A percentile compares a stretch with the other conserved stretches of the same genome.
These are phyloP conservation scores for Pythium brachiatum DNA, from an alignment of 352 stramenopile genomes.

Conservation along the genomic window DNA sequence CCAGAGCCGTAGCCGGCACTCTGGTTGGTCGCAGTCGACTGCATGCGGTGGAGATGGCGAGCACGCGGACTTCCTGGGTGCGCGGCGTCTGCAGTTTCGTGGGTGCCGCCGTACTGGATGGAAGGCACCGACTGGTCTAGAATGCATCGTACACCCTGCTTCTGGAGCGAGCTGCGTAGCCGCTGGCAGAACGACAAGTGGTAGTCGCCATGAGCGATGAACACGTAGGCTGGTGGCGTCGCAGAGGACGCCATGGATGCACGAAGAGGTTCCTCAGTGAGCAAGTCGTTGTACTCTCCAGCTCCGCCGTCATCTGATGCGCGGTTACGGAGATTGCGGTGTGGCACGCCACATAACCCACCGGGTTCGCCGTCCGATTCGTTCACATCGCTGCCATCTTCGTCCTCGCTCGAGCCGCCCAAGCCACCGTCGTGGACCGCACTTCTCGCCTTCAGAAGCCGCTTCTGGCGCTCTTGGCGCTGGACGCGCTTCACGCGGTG, in stretches of 20 bases:
- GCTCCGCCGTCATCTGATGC: slow-evolving; percentile 1
- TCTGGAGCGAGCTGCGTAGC: slow-evolving; percentile 52
- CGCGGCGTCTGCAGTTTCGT: not conserved
- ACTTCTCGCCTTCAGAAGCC: slow-evolving; percentile 29
- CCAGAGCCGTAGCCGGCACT: slow-evolving; percentile 21
- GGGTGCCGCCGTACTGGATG: slow-evolving; percentile 42
- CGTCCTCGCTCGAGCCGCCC: slow-evolving; percentile 19
- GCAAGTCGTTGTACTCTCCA: not conserved
- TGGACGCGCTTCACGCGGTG: slow-evolving; percentile 50
- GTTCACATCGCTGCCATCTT: slow-evolving; percentile 11
- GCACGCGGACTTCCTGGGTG: slow-evolving; percentile 5
- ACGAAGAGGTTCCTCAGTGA: not conserved
- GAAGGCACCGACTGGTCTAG: slow-evolving; percentile 50
- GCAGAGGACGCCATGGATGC: not conserved
- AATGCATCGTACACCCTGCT: slow-evolving; percentile 57
- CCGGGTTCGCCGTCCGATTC: slow-evolving; percentile 13
- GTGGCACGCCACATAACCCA: slow-evolving; percentile 1
- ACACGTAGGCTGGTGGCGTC: slow-evolving; percentile 47
- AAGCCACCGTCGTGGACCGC: slow-evolving; percentile 10
- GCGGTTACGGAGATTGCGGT: slow-evolving; percentile 6
- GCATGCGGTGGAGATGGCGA: slow-evolving; percentile 4
- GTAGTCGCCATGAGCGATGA: slow-evolving; percentile 74
- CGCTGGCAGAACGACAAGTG: slow-evolving; percentile 62
- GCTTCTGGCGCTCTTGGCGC: slow-evolving; percentile 34
- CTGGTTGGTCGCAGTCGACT: slow-evolving; percentile 21